These are phyloP conservation scores for Backusella circina DNA, from an alignment of 192 early-diverging fungal genomes.

Conservation along the genomic window DNA sequence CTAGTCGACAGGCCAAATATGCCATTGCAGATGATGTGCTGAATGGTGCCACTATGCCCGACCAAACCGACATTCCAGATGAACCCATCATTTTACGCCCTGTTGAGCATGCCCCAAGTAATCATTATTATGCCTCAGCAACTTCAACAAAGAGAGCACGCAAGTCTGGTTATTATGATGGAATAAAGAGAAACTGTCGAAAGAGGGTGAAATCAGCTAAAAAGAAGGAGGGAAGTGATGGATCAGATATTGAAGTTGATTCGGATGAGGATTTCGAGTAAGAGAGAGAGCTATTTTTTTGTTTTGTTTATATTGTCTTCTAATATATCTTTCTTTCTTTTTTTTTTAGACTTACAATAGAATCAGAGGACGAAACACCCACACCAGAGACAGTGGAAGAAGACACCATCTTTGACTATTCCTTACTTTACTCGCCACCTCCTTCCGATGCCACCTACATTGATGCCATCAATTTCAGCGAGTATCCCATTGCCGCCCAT, in stretches of 20 bases:
- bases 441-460: constrained; percentile 21
- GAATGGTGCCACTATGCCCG: constrained; percentile 22
- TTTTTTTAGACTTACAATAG: not conserved
- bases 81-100: constrained; percentile 30
- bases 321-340: not conserved
- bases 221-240: constrained; percentile 4
- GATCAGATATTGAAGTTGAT: constrained; percentile 26
- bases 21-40: constrained; percentile 34
- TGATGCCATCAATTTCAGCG: constrained; percentile 33
- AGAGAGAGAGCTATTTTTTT: not conserved
- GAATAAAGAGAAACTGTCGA: not conserved
- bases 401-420: constrained; percentile 32
- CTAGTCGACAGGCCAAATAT: constrained; percentile 32
- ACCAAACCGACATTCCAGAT: constrained; percentile 25
- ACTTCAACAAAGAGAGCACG: not conserved
- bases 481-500: constrained; percentile 39
- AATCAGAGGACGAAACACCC: not conserved
- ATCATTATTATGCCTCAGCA: not conserved
- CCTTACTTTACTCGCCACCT: constrained; percentile 27
- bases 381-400: constrained; percentile 15
- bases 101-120: not conserved
- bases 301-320: not conserved
- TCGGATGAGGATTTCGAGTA: constrained; percentile 25
- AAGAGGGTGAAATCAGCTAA: not conserved
- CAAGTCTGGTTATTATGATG: not conserved